Conservation (phyloP, 225 moss, liverwort and hornwort genomes). For the Anthoceros angustus region DNA sequence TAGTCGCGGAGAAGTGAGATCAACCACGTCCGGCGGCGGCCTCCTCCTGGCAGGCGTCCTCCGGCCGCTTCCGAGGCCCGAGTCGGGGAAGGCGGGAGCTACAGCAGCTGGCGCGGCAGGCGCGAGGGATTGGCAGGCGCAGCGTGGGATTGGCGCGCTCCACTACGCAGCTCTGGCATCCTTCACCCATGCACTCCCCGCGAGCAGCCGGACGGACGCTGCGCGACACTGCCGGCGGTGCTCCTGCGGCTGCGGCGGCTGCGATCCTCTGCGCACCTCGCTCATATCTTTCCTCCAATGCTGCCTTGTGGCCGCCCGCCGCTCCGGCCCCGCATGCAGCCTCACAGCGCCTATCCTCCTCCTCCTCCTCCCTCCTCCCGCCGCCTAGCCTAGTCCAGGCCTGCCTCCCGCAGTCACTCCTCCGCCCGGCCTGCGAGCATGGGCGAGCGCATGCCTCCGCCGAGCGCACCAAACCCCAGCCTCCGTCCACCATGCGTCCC, state of each 20-base stretch:
- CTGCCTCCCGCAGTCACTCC: too few relatives aligned
- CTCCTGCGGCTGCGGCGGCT: neutral
- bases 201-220: neutral
- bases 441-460: too few relatives aligned
- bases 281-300: conserved; percentile 44
- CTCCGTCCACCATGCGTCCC: neutral
- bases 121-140: conserved; percentile 20
- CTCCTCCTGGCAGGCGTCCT: conserved; percentile 48
- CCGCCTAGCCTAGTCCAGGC: neutral
- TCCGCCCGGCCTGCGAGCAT: too few relatives aligned
- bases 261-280: conserved; percentile 20
- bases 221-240: neutral
- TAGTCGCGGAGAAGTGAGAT: conserved; percentile 22
- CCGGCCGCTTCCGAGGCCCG: conserved; percentile 32
- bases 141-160: conserved; percentile 99
- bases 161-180: conserved; percentile 99
- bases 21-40: conserved; percentile 16
- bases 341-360: neutral
- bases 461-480: neutral
- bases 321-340: conserved; percentile 3
- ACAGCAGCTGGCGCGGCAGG: conserved; percentile 27
- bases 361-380: conserved; percentile 5
- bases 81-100: conserved; percentile 21
- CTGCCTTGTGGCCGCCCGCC: conserved; percentile 7
- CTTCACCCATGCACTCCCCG: conserved; percentile 70